Conservation (phyloP, 2,329 filamentous ascomycete genomes). For the Escovopsis sp. region DNA sequence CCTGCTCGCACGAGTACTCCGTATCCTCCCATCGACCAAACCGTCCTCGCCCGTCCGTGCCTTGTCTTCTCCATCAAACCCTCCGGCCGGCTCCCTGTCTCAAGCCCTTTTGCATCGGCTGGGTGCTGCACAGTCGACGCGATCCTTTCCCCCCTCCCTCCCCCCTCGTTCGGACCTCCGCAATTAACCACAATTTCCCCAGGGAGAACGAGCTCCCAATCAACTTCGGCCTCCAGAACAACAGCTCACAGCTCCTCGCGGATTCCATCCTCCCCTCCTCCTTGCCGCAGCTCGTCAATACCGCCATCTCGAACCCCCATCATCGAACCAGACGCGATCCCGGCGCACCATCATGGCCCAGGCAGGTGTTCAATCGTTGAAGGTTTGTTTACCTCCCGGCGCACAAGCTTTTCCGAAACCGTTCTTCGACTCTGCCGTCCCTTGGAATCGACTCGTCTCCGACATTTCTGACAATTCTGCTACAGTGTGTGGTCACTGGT, state of each 20-base stretch:
- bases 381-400: conserved; percentile 40
- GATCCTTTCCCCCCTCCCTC: neutral
- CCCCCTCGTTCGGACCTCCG: no score
- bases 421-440: neutral
- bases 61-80: neutral
- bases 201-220: neutral
- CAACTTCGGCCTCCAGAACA: neutral
- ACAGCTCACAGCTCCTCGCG: no score
- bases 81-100: neutral
- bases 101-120: neutral
- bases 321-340: conserved; percentile 6
- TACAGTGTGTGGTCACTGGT: conserved; percentile 91
- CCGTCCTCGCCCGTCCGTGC: no score
- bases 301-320: conserved; percentile 2
- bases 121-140: neutral
- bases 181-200: neutral
- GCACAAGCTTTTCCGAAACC: no score
- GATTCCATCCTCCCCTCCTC: neutral
- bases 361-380: conserved; percentile 74
- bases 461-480: conserved; percentile 16
- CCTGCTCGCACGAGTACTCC: no score
- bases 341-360: conserved; percentile 46
- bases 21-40: no score
- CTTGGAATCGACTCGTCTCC: conserved; percentile 5
- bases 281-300: neutral